These are phyloP conservation scores for Candida rishiriensis DNA, from an alignment of 805 yeast species.

Conservation along the genomic window DNA sequence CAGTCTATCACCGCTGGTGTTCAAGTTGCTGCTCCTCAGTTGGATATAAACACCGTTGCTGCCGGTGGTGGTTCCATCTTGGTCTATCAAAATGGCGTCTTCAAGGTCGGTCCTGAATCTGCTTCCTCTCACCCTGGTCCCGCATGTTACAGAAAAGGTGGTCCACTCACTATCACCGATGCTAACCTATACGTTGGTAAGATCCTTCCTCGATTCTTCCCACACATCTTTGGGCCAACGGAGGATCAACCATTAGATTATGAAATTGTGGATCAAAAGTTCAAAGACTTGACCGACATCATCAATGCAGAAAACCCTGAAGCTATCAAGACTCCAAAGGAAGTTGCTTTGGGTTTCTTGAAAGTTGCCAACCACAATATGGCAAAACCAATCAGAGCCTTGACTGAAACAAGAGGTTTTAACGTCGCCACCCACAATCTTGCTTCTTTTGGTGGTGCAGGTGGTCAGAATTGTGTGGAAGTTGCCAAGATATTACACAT, in stretches of 20 bases:
- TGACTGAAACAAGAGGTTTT: slow-evolving; percentile 78
- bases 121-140: slow-evolving; percentile 89
- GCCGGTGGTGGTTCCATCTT: slow-evolving; percentile 57
- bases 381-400: slow-evolving; percentile 77
- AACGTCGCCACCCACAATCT: slow-evolving; percentile 58
- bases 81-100: slow-evolving; percentile 61
- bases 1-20: slow-evolving; percentile 32
- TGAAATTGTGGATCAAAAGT: slow-evolving; percentile 45
- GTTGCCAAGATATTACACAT: slow-evolving; percentile 68
- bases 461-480: slow-evolving; percentile 79
- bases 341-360: slow-evolving; percentile 73
- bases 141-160: slow-evolving; percentile 76
- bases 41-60: slow-evolving; percentile 30
- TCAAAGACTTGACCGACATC: slow-evolving; percentile 44
- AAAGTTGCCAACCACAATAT: slow-evolving; percentile 78
- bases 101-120: slow-evolving; percentile 78
- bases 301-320: slow-evolving; percentile 42
- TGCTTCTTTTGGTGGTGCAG: slow-evolving; percentile 85
- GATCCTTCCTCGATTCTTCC: slow-evolving; percentile 65
- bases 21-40: slow-evolving; percentile 32
- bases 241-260: slow-evolving; percentile 64
- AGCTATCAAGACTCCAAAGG: slow-evolving; percentile 45
- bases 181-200: slow-evolving; percentile 72
- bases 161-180: slow-evolving; percentile 81
- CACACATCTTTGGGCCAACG: slow-evolving; percentile 77